Evolutionary conservation across 1,284 basidiomycete genomes (phyloP), one percentile per base, ranked within the genome.

Genomic region (Rhodotorula sp.): DNA sequence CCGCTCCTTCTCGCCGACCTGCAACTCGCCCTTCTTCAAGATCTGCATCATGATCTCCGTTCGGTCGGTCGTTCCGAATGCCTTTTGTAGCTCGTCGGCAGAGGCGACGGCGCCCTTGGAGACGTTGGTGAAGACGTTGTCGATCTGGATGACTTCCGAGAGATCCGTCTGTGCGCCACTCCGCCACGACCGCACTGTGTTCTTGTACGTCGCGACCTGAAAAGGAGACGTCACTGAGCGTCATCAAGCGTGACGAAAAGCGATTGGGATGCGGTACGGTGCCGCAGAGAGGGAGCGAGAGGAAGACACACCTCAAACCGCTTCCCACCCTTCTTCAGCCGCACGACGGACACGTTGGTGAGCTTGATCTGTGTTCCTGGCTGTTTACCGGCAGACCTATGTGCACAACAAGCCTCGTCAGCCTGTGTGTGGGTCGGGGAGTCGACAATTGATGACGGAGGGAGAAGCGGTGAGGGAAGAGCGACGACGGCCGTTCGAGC

Each of bases 131-230:
- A 98, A 99, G 61, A 99, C 91, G 77, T 93, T 94, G 77, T 89
- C 90, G 79, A 98, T 55, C 82, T 99, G 96, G 31, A 99, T 86
- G 37, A 99, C 93, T 78, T 99, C 95, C 76, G 96, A 92, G 48
- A 99, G 82, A 81, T 92, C 90, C 50, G 88, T 94, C 84, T 99
- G 95, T 30, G 95, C 90, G 70, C 93, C 93, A 64, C 87, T 92
- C 66, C 95, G 84, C 87, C 90, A 99, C 81, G 97, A 94, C 75
- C 94, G 90, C 28, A 98, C 95, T 83, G 98, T 98, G 83, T 99
- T 99, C 85, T 98, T 97, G 84, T 61, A 61, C 81, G 94, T 98
- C 58, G 95, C 95, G 76, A 99, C 91, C 91, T 94, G 69, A 20
- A 4, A 4, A 50, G 28, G 26, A 16, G 48, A n/a, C 22, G 22